These are phyloP conservation scores for Rhizopus microsporus DNA, from an alignment of 371 early-diverging fungal genomes.

Conservation along the genomic window DNA sequence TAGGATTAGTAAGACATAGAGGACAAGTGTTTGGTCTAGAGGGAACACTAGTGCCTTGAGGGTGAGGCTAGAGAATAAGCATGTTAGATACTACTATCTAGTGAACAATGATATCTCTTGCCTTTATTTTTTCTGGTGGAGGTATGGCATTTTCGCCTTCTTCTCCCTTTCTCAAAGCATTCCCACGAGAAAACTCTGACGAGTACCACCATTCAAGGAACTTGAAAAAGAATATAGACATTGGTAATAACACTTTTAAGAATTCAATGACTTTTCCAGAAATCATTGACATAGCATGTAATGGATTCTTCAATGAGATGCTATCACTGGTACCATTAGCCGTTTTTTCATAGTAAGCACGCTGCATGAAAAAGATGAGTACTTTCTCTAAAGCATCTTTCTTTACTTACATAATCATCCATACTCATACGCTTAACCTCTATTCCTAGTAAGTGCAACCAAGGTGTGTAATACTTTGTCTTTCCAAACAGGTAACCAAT, in stretches of 20 bases:
- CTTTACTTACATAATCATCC: conserved; percentile 75
- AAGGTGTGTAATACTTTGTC: conserved; percentile 80
- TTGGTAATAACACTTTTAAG: conserved; percentile 77
- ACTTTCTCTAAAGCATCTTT: not conserved
- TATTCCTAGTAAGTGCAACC: conserved; percentile 74
- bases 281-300: conserved; percentile 24
- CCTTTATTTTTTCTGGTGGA: conserved; percentile 68
- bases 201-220: conserved; percentile 96
- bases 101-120: conserved; percentile 17
- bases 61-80: conserved; percentile 60
- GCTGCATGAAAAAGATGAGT: conserved; percentile 18
- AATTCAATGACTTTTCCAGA: conserved; percentile 67
- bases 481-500: conserved; percentile 82
- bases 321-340: conserved; percentile 11
- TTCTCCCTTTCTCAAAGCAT: conserved; percentile 34
- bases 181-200: conserved; percentile 64
- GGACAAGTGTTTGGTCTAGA: conserved; percentile 75
- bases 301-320: conserved; percentile 25
- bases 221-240: conserved; percentile 89
- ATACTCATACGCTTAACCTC: conserved; percentile 77
- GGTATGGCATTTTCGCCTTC: conserved; percentile 38
- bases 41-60: conserved; percentile 77
- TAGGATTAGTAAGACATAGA: conserved; percentile 62
- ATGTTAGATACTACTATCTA: not conserved
- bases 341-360: conserved; percentile 42